phyloP scores from a whole-genome alignment of 129 eudicot genomes.

The Smallanthus sonchifolius region DNA sequence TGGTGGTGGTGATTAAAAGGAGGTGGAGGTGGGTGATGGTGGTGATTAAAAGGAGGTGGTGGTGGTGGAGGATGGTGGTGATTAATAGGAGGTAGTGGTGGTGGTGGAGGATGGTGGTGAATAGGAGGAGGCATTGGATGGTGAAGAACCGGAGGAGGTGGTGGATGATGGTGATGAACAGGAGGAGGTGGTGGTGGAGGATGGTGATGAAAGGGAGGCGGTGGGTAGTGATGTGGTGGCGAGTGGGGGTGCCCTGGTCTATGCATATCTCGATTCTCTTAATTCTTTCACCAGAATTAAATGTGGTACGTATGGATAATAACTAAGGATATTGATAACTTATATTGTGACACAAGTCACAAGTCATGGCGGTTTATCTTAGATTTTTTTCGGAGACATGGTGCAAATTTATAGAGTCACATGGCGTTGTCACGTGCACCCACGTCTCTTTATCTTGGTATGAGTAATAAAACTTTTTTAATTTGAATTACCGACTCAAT shows the following conservation, averaged over 20 bases:
- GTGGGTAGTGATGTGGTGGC: slow-evolving; percentile 14
- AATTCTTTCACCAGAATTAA: background rate
- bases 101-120: no score
- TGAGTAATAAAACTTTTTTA: no score
- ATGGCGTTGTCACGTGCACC: no score
- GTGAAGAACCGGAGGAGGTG: no score
- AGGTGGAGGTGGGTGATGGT: background rate
- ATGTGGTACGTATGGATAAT: background rate
- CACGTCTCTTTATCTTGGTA: no score
- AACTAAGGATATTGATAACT: no score
- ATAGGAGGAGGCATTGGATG: no score
- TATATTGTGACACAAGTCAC: no score
- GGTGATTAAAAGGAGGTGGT: background rate
- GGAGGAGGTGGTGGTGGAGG: slow-evolving; percentile 17
- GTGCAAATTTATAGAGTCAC: no score
- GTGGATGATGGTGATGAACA: slow-evolving; percentile 13
- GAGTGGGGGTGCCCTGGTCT: slow-evolving; percentile 21
- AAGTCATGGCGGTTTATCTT: no score
- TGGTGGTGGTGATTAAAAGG: background rate
- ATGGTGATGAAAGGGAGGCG: slow-evolving; percentile 11
- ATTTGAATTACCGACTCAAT: no score
- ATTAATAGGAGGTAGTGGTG: background rate
- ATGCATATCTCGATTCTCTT: slow-evolving; percentile 12
- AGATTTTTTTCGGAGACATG: no score
- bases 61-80: slow-evolving; percentile 27